A percentile compares a stretch with the other conserved stretches of the same genome.
Conservation (phyloP, 192 early-diverging fungal species). For the Coemansia sp. region DNA sequence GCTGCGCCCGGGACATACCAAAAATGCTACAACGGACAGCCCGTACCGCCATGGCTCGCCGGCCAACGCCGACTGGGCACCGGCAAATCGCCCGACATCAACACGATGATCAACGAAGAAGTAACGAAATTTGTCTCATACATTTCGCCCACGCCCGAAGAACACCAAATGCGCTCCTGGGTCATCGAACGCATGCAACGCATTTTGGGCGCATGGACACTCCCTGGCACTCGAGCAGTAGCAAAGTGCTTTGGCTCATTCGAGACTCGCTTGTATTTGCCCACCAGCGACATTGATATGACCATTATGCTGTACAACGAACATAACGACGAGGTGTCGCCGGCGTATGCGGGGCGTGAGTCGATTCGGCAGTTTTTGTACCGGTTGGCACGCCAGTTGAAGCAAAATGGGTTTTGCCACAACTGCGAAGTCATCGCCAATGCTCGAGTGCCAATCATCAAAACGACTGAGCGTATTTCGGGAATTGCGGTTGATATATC, state of each 20-base stretch:
- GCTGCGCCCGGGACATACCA: conserved; percentile 8
- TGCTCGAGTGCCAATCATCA: conserved; percentile 90
- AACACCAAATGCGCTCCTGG: conserved; percentile 72
- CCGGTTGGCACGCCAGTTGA: conserved; percentile 53
- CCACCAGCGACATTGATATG: conserved; percentile 76
- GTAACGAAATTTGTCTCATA: conserved; percentile 74
- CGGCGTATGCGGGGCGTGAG: conserved; percentile 23
- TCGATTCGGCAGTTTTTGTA: conserved; percentile 36
- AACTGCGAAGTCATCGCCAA: conserved; percentile 61
- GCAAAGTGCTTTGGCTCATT: conserved; percentile 83
- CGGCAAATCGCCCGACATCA: conserved; percentile 42
- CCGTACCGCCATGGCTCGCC: conserved; percentile 50
- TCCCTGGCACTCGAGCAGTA: conserved; percentile 24
- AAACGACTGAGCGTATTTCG: conserved; percentile 76
- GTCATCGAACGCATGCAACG: conserved; percentile 66
- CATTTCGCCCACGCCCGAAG: conserved; percentile 78
- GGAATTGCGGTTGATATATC: conserved; percentile 79
- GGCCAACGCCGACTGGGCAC: conserved; percentile 29
- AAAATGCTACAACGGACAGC: conserved; percentile 45
- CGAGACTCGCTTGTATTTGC: conserved; percentile 82
- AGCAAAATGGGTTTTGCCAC: conserved; percentile 40
- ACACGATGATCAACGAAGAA: conserved; percentile 61
- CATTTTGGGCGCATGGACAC: conserved; percentile 37
- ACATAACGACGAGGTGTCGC: conserved; percentile 9
- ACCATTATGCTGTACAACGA: conserved; percentile 39